These are phyloP conservation scores for Vigna nakashimae DNA, from an alignment of 306 rosid genomes.

Conservation along the genomic window DNA sequence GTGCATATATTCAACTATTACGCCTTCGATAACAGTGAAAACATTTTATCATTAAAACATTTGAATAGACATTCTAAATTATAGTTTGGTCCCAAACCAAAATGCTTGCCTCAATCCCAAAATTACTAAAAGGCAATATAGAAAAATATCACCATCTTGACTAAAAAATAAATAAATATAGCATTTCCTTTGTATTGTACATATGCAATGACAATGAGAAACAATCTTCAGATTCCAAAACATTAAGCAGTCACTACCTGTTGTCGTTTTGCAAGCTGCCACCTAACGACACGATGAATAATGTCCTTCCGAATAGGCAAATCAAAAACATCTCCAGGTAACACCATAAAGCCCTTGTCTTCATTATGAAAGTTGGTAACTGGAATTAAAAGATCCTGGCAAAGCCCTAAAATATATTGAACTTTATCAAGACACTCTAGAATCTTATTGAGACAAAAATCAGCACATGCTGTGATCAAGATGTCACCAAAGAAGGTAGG, in stretches of 20 bases:
- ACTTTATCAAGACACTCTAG: constrained; percentile 37
- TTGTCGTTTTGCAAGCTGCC: constrained; percentile 96
- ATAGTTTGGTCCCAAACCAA: constrained; percentile 19
- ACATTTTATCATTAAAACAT: not conserved
- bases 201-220: constrained; percentile 15
- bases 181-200: constrained; percentile 37
- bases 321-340: constrained; percentile 94
- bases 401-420: constrained; percentile 63
- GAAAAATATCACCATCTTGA: constrained; percentile 16
- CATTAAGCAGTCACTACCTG: constrained; percentile 58
- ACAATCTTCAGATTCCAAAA: constrained; percentile 41
- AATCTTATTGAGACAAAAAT: constrained; percentile 26
- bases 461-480: constrained; percentile 12
- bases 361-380: constrained; percentile 85
- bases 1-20: not conserved
- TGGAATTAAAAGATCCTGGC: constrained; percentile 86
- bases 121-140: constrained; percentile 1
- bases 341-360: constrained; percentile 87
- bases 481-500: constrained; percentile 27
- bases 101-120: constrained; percentile 15
- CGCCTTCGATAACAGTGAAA: not conserved
- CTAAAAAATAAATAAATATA: not conserved
- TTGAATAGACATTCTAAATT: not conserved
- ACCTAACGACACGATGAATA: constrained; percentile 82
- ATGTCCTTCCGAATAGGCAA: constrained; percentile 92